Evolutionary conservation across 73 alveolate species (phyloP), one percentile per base, ranked within the genome.

Genomic region (Loxodes magnus): DNA sequence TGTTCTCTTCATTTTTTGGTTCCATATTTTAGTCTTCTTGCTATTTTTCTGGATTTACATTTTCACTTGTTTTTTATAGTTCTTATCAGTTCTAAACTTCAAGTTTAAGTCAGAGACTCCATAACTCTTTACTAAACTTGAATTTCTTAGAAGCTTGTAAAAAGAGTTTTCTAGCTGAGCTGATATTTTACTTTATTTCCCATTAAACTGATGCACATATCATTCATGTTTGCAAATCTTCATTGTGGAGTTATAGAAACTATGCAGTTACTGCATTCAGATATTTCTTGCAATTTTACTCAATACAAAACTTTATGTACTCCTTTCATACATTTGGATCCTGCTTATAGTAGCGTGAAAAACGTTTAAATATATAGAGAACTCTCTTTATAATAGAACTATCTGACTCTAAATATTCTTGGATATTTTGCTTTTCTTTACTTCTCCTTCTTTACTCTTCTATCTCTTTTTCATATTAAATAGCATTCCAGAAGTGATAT

Each of bases 401-500:
- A 24, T 46, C 59, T 12, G 35, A 12, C 9, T 21, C 15, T 0
- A 41, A 14, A 5, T 10, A 9, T 19, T 46, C 27, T 12, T 25
- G 34, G 39, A n/a, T n/a, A n/a, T 24, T 24, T 15, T 17, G 15
- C 21, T 39, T 15, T 22, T 46, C 27, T 24, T 46, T 46, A 25
- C 39, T 46, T 7, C 7, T 19, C 1, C 5, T 16, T 21, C 50
- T 16, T 7, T 22, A 7, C 27, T 46, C 59, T 16, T 46, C 59
- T 7, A 46, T 14, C 10, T 14, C 17, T 25, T 25, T 37, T 19
- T 46, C 59, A 24, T 46, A 46, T 21, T 16, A 23, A 9, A 46
- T 46, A 24, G 59, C 59, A 21, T 37, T 25, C 15, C 9, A 46
- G 17, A 46, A 46, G 34, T 46, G 59, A 20, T 46, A 9, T 19